Conservation (phyloP, 768 basidiomycete species). For the Tulasnella sp. region DNA sequence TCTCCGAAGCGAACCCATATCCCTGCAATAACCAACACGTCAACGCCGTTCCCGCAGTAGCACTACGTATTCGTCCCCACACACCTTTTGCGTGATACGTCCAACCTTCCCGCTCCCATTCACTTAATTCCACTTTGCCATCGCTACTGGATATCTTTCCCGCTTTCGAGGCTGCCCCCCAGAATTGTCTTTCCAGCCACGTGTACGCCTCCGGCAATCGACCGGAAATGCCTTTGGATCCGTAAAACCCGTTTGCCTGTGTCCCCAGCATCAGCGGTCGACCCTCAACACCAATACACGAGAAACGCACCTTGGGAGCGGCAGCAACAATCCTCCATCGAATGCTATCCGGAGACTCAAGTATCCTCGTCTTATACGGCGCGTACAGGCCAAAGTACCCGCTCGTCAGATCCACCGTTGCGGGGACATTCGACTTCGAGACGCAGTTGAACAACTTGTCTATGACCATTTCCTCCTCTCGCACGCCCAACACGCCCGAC, state of each 20-base stretch:
- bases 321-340: slow-evolving; percentile 71
- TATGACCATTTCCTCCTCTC: slow-evolving; percentile 69
- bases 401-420: slow-evolving; percentile 63
- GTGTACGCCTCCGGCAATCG: slow-evolving; percentile 96
- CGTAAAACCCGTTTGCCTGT: slow-evolving; percentile 93
- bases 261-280: neutral
- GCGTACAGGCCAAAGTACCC: slow-evolving; percentile 88
- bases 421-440: neutral
- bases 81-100: slow-evolving; percentile 98
- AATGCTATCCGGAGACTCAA: slow-evolving; percentile 33
- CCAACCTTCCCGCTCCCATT: slow-evolving; percentile 87
- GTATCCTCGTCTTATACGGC: slow-evolving; percentile 63
- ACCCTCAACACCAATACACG: neutral
- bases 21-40: neutral
- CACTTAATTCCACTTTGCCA: slow-evolving; percentile 53
- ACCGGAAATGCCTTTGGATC: slow-evolving; percentile 78
- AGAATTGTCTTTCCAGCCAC: slow-evolving; percentile 72
- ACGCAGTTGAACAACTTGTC: slow-evolving; percentile 46
- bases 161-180: slow-evolving; percentile 12
- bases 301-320: slow-evolving; percentile 57
- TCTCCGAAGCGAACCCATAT: slow-evolving; percentile 12
- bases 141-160: neutral
- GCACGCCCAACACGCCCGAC: slow-evolving; percentile 74
- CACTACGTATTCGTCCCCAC: neutral
- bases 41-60: neutral